These are phyloP conservation scores for Penicillium sp. DNA, from an alignment of 2,329 filamentous ascomycete species.

Conservation along the genomic window DNA sequence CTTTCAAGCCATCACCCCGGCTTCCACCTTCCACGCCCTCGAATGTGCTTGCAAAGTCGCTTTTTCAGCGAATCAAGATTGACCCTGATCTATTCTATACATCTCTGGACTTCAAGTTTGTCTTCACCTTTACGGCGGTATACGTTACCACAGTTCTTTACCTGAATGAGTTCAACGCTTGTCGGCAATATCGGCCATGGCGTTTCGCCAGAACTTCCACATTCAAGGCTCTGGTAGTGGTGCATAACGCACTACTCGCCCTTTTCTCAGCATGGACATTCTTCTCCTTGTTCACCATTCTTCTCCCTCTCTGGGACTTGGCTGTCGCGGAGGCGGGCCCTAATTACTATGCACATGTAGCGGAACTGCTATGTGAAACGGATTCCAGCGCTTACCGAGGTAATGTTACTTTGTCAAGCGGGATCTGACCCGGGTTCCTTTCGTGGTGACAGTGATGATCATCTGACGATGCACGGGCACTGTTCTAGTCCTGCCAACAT, in stretches of 20 bases:
- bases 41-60: neutral
- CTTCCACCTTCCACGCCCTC: neutral
- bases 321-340: neutral
- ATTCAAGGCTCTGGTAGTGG: conserved; percentile 9
- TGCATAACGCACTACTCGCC: conserved; percentile 13
- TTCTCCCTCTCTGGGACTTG: neutral
- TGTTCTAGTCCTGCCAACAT: conserved; percentile 1
- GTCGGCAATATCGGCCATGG: conserved; percentile 15
- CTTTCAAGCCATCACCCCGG: conserved; percentile 1
- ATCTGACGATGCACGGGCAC: neutral
- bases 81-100: conserved; percentile 7
- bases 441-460: neutral
- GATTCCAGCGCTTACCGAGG: conserved; percentile 10
- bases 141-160: conserved; percentile 14
- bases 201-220: conserved; percentile 6
- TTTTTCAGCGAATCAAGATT: conserved; percentile 3
- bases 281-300: neutral
- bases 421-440: neutral
- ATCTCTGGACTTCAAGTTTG: conserved; percentile 6
- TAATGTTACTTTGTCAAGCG: neutral
- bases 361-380: conserved; percentile 13
- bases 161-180: conserved; percentile 16
- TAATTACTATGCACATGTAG: conserved; percentile 4
- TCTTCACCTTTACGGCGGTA: conserved; percentile 11
- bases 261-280: conserved; percentile 17